Evolutionary conservation across 495 filamentous ascomycete species (phyloP).

Genomic region (Aeminium ludgeri): DNA sequence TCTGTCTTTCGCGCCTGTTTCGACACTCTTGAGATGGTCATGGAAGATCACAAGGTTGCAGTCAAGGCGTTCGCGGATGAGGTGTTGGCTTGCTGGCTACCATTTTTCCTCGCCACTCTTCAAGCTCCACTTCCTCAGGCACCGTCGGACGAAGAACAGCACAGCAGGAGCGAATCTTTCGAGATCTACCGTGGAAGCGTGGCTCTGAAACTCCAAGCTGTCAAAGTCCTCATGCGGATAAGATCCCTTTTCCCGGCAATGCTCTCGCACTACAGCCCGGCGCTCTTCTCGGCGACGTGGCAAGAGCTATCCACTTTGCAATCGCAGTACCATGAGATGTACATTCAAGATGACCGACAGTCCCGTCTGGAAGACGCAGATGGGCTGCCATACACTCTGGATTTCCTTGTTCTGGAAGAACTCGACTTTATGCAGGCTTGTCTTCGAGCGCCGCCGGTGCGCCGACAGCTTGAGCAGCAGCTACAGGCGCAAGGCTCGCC

Average conservation of each 20-base stretch:
- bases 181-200: conserved; percentile 54
- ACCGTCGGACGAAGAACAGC: conserved; percentile 39
- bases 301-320: conserved; percentile 59
- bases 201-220: conserved; percentile 71
- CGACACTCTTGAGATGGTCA: conserved; percentile 86
- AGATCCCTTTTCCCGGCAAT: conserved; percentile 64
- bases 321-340: conserved; percentile 56
- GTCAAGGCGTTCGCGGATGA: conserved; percentile 82
- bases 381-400: conserved; percentile 83
- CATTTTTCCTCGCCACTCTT: conserved; percentile 63
- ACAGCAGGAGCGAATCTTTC: conserved; percentile 27
- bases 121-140: conserved; percentile 51
- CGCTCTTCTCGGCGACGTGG: conserved; percentile 75
- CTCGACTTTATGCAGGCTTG: conserved; percentile 83
- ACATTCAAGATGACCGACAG: conserved; percentile 69
- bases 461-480: conserved; percentile 63
- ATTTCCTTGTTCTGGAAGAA: conserved; percentile 82
- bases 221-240: conserved; percentile 79
- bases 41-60: conserved; percentile 70
- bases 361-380: conserved; percentile 80
- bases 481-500: conserved; percentile 40
- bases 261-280: conserved; percentile 60
- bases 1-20: conserved; percentile 80
- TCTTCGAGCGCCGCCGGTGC: conserved; percentile 66
- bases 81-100: conserved; percentile 63